Percentiles rank a stretch among this genome's conserved stretches.
phyloP scores from a whole-genome alignment of 2,329 filamentous ascomycete species.

The Cladophialophora yegresii region DNA sequence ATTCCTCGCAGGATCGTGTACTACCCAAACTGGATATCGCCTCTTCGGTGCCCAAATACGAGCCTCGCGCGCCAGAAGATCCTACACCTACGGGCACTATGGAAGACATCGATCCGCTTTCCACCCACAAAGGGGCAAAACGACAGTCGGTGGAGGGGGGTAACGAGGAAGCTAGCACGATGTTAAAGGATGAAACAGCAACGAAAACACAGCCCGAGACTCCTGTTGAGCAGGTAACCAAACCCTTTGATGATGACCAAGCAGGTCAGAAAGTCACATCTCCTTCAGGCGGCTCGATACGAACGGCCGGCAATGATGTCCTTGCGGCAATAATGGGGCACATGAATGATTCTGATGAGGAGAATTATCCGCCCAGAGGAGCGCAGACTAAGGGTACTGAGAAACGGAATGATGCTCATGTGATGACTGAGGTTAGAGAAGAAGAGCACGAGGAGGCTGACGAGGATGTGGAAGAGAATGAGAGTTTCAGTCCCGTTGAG shows the following conservation, averaged over 20 bases:
- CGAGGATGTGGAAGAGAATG: conserved; percentile 9
- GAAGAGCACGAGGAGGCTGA: not conserved
- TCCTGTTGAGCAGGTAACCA: conserved; percentile 18
- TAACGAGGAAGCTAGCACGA: not conserved
- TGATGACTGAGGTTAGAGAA: not conserved
- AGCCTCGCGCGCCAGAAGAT: conserved; percentile 31
- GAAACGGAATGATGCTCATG: not conserved
- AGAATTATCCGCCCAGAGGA: not conserved
- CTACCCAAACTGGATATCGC: conserved; percentile 27
- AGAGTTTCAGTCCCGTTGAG: conserved; percentile 11
- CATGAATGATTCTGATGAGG: conserved; percentile 25
- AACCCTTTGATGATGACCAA: conserved; percentile 13
- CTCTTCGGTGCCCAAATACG: conserved; percentile 26
- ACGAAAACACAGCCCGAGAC: conserved; percentile 9
- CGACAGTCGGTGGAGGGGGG: not conserved
- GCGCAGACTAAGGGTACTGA: not conserved
- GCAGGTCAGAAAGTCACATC: conserved; percentile 26
- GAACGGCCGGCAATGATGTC: conserved; percentile 32
- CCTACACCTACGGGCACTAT: conserved; percentile 31
- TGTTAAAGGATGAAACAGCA: not conserved
- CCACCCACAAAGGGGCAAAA: conserved; percentile 4
- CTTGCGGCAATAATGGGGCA: conserved; percentile 34
- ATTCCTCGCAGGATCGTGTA: conserved; percentile 14
- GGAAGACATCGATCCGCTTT: conserved; percentile 28
- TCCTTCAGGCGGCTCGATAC: conserved; percentile 34